These are phyloP conservation scores for Allium fistulosum DNA, from an alignment of 106 monocot genomes.

Conservation along the genomic window DNA sequence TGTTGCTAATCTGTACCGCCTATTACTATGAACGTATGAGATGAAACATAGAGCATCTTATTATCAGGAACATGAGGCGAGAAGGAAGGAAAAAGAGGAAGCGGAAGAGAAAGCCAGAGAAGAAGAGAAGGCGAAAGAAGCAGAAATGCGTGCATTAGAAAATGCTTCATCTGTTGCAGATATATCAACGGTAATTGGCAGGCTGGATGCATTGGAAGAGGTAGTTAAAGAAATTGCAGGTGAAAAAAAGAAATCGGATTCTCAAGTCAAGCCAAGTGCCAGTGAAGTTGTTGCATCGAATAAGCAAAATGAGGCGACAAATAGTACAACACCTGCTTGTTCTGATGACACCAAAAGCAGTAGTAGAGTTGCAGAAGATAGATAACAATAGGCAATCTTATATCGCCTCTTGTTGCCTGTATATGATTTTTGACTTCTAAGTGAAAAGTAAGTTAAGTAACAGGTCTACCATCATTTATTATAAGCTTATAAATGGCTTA, in stretches of 20 bases:
- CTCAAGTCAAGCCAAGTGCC: background rate
- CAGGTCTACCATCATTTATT: too few species aligned
- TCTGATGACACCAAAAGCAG: too few species aligned
- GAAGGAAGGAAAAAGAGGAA: slow-evolving; percentile 48
- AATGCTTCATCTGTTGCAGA: slow-evolving; percentile 19
- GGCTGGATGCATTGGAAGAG: slow-evolving; percentile 64
- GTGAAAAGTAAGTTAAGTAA: too few species aligned
- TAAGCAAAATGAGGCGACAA: too few species aligned
- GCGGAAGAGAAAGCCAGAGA: slow-evolving; percentile 33
- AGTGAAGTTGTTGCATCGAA: background rate
- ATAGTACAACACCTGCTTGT: too few species aligned
- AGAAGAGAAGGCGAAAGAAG: slow-evolving; percentile 28
- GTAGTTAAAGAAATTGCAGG: slow-evolving; percentile 51
- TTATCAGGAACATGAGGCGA: slow-evolving; percentile 53
- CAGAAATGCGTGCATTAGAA: slow-evolving; percentile 23
- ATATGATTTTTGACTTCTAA: too few species aligned
- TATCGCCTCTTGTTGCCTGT: too few species aligned
- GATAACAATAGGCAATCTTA: too few species aligned
- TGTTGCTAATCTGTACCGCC: background rate
- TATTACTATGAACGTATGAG: background rate
- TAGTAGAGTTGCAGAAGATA: too few species aligned
- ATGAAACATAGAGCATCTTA: too few species aligned
- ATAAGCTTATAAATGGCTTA: too few species aligned
- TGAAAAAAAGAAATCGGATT: slow-evolving; percentile 27
- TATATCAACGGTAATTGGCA: slow-evolving; percentile 41